phyloP scores from a whole-genome alignment of 352 stramenopile species.

The Phytopythium aichiense region DNA sequence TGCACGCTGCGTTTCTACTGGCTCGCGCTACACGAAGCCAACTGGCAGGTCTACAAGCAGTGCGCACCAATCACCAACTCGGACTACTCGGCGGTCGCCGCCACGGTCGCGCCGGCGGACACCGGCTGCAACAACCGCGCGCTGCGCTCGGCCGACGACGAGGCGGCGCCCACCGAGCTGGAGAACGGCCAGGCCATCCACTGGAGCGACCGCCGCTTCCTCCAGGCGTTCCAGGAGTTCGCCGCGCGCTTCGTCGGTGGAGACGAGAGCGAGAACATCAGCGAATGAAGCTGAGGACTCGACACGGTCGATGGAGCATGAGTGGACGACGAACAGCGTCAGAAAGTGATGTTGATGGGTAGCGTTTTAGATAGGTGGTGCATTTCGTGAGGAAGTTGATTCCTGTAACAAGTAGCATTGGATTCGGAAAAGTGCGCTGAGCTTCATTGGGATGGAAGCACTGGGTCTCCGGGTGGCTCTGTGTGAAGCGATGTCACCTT shows the following conservation, averaged over 20 bases:
- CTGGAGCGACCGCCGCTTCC: constrained; percentile 27
- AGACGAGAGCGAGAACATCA: background rate
- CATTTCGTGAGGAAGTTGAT: no score
- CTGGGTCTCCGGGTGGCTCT: no score
- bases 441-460: no score
- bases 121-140: constrained; percentile 18
- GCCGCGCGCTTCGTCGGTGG: constrained; percentile 12
- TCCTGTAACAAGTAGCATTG: no score
- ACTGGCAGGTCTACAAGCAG: constrained; percentile 44
- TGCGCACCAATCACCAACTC: constrained; percentile 26
- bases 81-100: background rate
- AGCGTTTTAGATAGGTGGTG: no score
- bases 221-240: constrained; percentile 29
- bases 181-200: constrained; percentile 17
- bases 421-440: no score
- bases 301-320: no score
- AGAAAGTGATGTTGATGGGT: no score
- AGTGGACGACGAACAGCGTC: no score
- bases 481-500: no score
- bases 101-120: constrained; percentile 9
- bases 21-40: constrained; percentile 30
- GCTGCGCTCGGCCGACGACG: constrained; percentile 16
- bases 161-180: constrained; percentile 14
- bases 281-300: no score
- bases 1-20: constrained; percentile 31